Percentiles rank a stretch among this genome's conserved stretches.
Evolutionary conservation across 208 protist genomes (phyloP).

Genomic region (Borovskyia barvae): DNA sequence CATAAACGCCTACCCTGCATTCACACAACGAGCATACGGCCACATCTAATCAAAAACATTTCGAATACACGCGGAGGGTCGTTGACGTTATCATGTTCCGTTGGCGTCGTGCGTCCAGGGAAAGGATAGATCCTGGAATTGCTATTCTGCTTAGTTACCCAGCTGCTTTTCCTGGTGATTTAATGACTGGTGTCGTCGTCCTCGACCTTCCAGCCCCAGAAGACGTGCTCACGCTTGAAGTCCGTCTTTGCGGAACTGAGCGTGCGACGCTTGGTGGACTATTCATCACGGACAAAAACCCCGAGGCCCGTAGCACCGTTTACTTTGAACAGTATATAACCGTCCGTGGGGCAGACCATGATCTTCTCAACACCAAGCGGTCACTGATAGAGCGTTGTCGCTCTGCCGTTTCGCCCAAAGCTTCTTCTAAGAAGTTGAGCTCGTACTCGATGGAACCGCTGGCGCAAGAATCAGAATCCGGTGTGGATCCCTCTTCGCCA

Average conservation of each 20-base stretch:
- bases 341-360: constrained; percentile 32
- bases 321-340: constrained; percentile 65
- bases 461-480: neutral
- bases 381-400: neutral
- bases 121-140: constrained; percentile 25
- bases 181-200: constrained; percentile 48
- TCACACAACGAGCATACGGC: no score
- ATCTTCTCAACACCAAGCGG: constrained; percentile 16
- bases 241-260: constrained; percentile 37
- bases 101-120: constrained; percentile 4
- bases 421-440: neutral
- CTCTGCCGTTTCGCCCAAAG: constrained; percentile 11
- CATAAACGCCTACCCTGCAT: no score
- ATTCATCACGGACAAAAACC: constrained; percentile 25
- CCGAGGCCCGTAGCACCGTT: constrained; percentile 30
- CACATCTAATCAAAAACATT: no score
- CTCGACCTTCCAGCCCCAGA: constrained; percentile 30
- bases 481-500: no score
- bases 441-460: neutral
- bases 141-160: constrained; percentile 27
- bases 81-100: constrained; percentile 12
- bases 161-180: constrained; percentile 48
- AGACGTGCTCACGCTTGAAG: constrained; percentile 36
- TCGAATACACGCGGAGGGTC: no score
- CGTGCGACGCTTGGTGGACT: constrained; percentile 26